phyloP scores from a whole-genome alignment of 176 grass and related monocot genomes.

The Luzula sylvatica region DNA sequence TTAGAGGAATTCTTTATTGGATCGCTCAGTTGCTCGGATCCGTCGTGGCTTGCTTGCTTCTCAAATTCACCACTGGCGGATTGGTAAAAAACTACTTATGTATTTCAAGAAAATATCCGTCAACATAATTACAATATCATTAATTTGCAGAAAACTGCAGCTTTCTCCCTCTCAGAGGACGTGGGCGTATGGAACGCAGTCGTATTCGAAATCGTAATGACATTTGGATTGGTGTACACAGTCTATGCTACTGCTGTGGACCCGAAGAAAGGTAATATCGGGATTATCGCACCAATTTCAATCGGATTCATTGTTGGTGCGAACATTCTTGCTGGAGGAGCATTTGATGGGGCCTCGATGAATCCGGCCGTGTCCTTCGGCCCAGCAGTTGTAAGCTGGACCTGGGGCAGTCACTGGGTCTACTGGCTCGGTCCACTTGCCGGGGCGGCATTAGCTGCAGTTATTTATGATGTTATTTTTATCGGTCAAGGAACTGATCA shows the following conservation, averaged over 20 bases:
- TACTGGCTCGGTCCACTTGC: slow-evolving; percentile 71
- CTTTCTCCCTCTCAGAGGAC: slow-evolving; percentile 48
- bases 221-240: slow-evolving; percentile 74
- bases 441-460: slow-evolving; percentile 55
- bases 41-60: slow-evolving; percentile 58
- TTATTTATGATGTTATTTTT: slow-evolving; percentile 59
- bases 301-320: slow-evolving; percentile 75
- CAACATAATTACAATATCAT: background rate
- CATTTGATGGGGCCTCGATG: slow-evolving; percentile 75
- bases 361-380: slow-evolving; percentile 79
- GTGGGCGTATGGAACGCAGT: slow-evolving; percentile 54
- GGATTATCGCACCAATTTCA: slow-evolving; percentile 48
- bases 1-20: slow-evolving; percentile 59
- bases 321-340: slow-evolving; percentile 67
- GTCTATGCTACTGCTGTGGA: slow-evolving; percentile 70
- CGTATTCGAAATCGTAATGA: slow-evolving; percentile 75
- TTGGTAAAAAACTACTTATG: slow-evolving; percentile 12
- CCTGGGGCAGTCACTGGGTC: slow-evolving; percentile 62
- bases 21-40: slow-evolving; percentile 73
- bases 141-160: slow-evolving; percentile 27
- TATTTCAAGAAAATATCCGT: too few species aligned
- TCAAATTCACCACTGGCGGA: slow-evolving; percentile 52
- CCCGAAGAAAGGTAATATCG: slow-evolving; percentile 49
- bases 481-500: slow-evolving; percentile 51
- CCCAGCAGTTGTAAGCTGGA: slow-evolving; percentile 51